Evolutionary conservation across 805 yeast species (phyloP), one percentile per base, ranked within the genome.

Genomic region (Kazachstania martiniae): DNA sequence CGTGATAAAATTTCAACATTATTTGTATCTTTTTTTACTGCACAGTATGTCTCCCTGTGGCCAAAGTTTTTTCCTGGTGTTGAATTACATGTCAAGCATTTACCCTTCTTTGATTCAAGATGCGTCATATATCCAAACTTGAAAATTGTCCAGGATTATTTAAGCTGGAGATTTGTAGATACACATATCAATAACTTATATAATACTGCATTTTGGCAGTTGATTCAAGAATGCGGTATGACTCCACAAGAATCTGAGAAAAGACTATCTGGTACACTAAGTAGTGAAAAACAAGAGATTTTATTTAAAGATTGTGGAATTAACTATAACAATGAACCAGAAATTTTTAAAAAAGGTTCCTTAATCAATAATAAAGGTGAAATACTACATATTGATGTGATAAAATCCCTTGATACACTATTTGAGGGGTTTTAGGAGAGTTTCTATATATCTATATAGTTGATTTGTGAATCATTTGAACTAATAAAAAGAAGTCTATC

Each of bases 131-230:
- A 91, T 44, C 98, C 98, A 0, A 72, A 67, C 34, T 41, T 62
- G 12, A 46, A 60, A 4, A 59, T 63, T 1, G 63, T 89, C 2
- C 65, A 83, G 35, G 97, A 89, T 54, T 91, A 91, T 51, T 70
- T 91, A 41, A 63, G 81, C 35, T 91, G 98, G 98, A 68, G 98
- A 43, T 96, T 84, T 51, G 97, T 79, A 1, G 98, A 91, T 52
- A 91, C 91, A 32, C 98, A 91, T 59, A 91, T 91, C 34, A 91
- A 91, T 55, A 91, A 91, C 53, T 58, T 91, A 38, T 91, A 89
- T 62, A 91, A 91, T 51, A 91, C 98, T 0, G 65, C 85, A 1
- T 91, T 91, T 53, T 91, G 98, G 98, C 65, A 74, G 5, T 63
- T 91, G 46, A 89, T 91, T 0, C 51, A 62, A 13, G 64, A 69